A percentile compares a stretch with the other conserved stretches of the same genome.
phyloP scores from a whole-genome alignment of 1,284 basidiomycete species.

The Gomphus bonarii region DNA sequence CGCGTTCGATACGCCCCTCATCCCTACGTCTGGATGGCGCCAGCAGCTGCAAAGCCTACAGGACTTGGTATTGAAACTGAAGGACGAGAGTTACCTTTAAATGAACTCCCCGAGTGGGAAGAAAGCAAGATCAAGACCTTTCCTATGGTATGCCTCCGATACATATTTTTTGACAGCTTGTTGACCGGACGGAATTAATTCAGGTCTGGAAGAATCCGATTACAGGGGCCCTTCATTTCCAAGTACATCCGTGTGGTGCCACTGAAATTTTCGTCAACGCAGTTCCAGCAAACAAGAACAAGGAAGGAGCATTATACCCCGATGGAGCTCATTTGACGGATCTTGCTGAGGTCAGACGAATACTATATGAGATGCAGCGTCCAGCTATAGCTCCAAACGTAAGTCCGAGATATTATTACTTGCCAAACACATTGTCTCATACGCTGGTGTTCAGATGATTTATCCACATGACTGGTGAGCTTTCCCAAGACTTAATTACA shows the following conservation, averaged over 20 bases:
- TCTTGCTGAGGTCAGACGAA: slow-evolving; percentile 56
- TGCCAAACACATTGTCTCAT: background rate
- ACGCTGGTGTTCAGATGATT: slow-evolving; percentile 13
- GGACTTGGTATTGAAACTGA: slow-evolving; percentile 75
- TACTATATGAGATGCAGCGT: slow-evolving; percentile 72
- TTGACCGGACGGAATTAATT: background rate
- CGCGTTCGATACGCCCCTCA: slow-evolving; percentile 66
- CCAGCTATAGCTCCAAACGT: slow-evolving; percentile 67
- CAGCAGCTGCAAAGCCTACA: slow-evolving; percentile 58
- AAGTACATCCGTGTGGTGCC: slow-evolving; percentile 64
- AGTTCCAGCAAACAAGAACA: slow-evolving; percentile 40
- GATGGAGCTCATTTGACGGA: slow-evolving; percentile 66
- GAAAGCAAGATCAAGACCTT: slow-evolving; percentile 60
- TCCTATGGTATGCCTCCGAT: slow-evolving; percentile 46
- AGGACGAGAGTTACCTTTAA: slow-evolving; percentile 51
- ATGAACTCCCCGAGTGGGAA: slow-evolving; percentile 65
- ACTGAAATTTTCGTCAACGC: slow-evolving; percentile 50
- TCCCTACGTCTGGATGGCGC: slow-evolving; percentile 81
- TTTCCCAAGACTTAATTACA: background rate
- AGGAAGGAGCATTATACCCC: slow-evolving; percentile 55
- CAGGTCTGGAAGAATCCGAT: slow-evolving; percentile 81
- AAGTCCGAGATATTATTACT: slow-evolving; percentile 15
- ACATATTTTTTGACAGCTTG: background rate
- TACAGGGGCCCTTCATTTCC: slow-evolving; percentile 65
- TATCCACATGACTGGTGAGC: slow-evolving; percentile 29